Evolutionary conservation across 208 protist genomes (phyloP), one percentile per base, ranked within the genome.

Genomic region (Acanthamoeba culbertsoni): DNA sequence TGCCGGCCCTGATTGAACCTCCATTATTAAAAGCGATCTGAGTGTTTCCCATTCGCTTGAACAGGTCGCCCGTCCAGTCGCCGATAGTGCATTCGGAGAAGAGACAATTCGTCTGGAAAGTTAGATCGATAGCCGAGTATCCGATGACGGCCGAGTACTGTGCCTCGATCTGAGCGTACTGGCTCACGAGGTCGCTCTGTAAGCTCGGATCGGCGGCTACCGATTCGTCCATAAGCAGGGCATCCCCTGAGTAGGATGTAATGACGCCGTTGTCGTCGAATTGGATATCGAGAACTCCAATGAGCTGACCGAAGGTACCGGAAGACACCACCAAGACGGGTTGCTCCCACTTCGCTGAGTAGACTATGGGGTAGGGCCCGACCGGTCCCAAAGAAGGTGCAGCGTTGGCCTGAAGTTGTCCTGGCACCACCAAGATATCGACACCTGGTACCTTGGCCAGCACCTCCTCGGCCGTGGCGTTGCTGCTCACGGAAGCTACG

Each of bases 191-290:
- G 28, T 82, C 28, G 10, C n/a, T 31, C 71, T 82, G 71, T 40
- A 82, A 1, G 26, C 26, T 31, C 26, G 71, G 33, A 43, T 82
- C 71, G 35, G 35, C 35, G 26, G 71, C 23, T 23, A 59, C 51
- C n/a, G 20, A 26, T n/a, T n/a, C 23, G 12, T 82, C 65, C 20
- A 77, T n/a, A 31, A 37, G 14, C n/a, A 82, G 26, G 4, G 33
- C 26, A n/a, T 82, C 26, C 1, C 71, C 71, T 4, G 26, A n/a
- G 35, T 43, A 82, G 6, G 71, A 82, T 4, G 71, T 82, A 31
- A 82, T 82, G n/a, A 82, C 8, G 71, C 71, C 71, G 71, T 82
- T 82, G 10, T 82, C 71, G 8, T 82, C 71, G 71, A 82, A 82
- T 43, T 82, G 6, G 26, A 82, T 23, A 31, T 82, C 71, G 1